phyloP scores from a whole-genome alignment of 2,329 filamentous ascomycete species.

The Arthroderma sp. region DNA sequence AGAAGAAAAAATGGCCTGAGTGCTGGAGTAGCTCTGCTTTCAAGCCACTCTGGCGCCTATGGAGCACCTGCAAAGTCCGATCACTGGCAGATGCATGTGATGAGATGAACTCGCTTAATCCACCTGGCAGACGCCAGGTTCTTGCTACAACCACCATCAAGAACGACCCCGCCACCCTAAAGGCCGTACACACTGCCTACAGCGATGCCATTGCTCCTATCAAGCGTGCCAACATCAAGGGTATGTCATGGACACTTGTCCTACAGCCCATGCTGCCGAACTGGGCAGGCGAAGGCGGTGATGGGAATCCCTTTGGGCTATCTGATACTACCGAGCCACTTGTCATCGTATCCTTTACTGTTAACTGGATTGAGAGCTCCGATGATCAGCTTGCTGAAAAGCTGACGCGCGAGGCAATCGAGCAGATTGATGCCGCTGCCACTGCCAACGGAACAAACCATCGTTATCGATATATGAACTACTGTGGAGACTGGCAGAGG shows the following conservation, averaged over 20 bases:
- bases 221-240: conserved; percentile 17
- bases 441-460: conserved; percentile 15
- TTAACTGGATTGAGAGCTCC: conserved; percentile 24
- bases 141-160: conserved; percentile 29
- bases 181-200: conserved; percentile 21
- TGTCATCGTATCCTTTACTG: conserved; percentile 25
- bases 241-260: conserved; percentile 26
- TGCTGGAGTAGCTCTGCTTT: conserved; percentile 26
- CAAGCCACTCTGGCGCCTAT: conserved; percentile 22
- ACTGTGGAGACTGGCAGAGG: conserved; percentile 21
- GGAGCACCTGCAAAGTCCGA: conserved; percentile 25
- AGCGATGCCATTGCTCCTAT: conserved; percentile 19
- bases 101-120: conserved; percentile 24
- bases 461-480: conserved; percentile 22
- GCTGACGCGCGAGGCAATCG: conserved; percentile 20
- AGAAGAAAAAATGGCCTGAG: conserved; percentile 20
- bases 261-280: conserved; percentile 22
- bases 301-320: conserved; percentile 20
- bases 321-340: conserved; percentile 19
- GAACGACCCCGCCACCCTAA: conserved; percentile 24
- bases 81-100: conserved; percentile 25
- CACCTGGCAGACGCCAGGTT: conserved; percentile 23
- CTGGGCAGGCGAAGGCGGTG: conserved; percentile 19
- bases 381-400: conserved; percentile 20
- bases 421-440: conserved; percentile 25